Conservation (phyloP, 306 rosid genomes). For the Prunus padus region DNA sequence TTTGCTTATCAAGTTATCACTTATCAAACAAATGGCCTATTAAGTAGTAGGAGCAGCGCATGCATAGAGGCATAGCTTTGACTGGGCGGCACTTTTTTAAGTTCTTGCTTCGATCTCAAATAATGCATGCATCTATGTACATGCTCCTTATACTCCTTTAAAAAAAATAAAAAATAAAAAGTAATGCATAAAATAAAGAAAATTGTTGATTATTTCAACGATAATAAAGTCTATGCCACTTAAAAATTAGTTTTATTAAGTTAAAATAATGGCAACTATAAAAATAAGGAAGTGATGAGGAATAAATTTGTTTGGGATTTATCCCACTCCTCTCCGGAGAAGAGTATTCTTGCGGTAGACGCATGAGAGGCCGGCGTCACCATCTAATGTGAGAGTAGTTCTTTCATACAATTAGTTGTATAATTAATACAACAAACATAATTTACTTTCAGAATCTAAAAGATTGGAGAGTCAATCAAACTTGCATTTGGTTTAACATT, state of each 20-base stretch:
- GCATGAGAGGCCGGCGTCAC: too few relatives aligned
- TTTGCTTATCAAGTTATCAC: slow-evolving; percentile 20
- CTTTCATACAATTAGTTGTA: too few relatives aligned
- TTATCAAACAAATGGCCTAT: neutral
- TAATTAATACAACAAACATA: too few relatives aligned
- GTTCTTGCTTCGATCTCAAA: slow-evolving; percentile 2
- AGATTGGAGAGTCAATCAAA: too few relatives aligned
- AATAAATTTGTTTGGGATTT: neutral
- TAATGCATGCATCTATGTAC: neutral
- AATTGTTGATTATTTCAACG: neutral
- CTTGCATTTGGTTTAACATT: too few relatives aligned
- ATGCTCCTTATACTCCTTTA: neutral
- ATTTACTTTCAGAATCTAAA: too few relatives aligned
- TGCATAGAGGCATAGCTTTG: neutral
- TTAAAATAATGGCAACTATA: neutral
- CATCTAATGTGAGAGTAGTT: too few relatives aligned
- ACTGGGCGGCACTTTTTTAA: neutral
- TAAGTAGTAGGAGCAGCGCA: neutral
- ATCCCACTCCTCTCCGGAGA: too few relatives aligned
- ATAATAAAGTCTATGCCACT: neutral
- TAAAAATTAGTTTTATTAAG: neutral
- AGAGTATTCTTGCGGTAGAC: too few relatives aligned
- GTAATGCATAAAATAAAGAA: too few relatives aligned
- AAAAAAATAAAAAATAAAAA: too few relatives aligned
- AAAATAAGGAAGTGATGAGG: neutral